Percentiles rank a stretch among this genome's conserved stretches.
phyloP scores from a whole-genome alignment of 805 yeast genomes.

The Cyberlindnera maclurae region DNA sequence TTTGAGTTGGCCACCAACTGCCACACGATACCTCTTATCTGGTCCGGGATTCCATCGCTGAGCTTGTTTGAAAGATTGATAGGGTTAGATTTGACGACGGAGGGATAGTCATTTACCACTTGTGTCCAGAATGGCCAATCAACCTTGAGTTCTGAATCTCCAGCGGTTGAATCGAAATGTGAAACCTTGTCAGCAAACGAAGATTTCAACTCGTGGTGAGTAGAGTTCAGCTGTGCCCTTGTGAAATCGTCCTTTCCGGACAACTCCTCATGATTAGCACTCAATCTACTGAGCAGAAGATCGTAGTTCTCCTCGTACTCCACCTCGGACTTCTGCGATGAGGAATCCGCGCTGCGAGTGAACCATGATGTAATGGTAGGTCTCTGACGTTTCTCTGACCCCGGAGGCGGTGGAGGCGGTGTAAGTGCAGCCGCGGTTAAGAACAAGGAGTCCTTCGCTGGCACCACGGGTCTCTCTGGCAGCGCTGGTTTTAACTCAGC shows the following conservation, averaged over 20 bases:
- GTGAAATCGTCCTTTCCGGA: slow-evolving; percentile 42
- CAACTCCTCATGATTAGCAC: slow-evolving; percentile 47
- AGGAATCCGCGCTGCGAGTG: slow-evolving; percentile 7
- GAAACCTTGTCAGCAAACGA: slow-evolving; percentile 20
- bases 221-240: slow-evolving; percentile 43
- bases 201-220: slow-evolving; percentile 36
- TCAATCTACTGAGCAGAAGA: slow-evolving; percentile 52
- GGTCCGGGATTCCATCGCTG: slow-evolving; percentile 74
- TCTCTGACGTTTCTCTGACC: slow-evolving; percentile 18
- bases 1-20: slow-evolving; percentile 80
- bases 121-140: slow-evolving; percentile 88
- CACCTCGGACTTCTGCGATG: slow-evolving; percentile 16
- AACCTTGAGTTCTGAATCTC: slow-evolving; percentile 29
- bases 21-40: slow-evolving; percentile 88
- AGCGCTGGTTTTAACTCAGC: background rate
- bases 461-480: slow-evolving; percentile 3
- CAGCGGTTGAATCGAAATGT: slow-evolving; percentile 9
- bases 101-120: slow-evolving; percentile 71
- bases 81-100: slow-evolving; percentile 56
- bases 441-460: slow-evolving; percentile 1
- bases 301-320: slow-evolving; percentile 40
- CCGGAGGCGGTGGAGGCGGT: slow-evolving; percentile 25
- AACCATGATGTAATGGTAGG: slow-evolving; percentile 21
- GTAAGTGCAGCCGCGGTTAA: slow-evolving; percentile 24
- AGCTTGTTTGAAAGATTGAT: slow-evolving; percentile 54